Percentiles rank a stretch among this genome's conserved stretches.
phyloP scores from a whole-genome alignment of 805 yeast species.

The Candida hungchunana region DNA sequence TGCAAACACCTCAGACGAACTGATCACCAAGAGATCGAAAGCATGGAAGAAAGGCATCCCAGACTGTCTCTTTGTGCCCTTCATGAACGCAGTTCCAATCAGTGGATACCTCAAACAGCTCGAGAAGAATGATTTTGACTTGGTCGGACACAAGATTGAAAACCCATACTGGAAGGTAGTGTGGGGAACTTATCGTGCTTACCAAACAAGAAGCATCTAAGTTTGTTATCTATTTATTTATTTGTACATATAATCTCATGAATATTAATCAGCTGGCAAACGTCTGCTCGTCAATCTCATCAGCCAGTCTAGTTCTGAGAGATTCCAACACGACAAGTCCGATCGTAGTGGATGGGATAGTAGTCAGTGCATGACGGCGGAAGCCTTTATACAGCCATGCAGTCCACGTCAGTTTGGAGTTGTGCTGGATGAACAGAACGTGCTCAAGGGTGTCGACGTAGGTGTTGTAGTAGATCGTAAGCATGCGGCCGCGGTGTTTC shows the following conservation, averaged over 20 bases:
- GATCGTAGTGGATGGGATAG: slow-evolving; percentile 84
- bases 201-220: slow-evolving; percentile 20
- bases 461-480: slow-evolving; percentile 60
- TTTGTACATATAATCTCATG: slow-evolving; percentile 1
- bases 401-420: slow-evolving; percentile 52
- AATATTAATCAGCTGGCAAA: no score
- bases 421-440: slow-evolving; percentile 47
- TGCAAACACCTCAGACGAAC: slow-evolving; percentile 22
- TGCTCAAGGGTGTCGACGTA: slow-evolving; percentile 73
- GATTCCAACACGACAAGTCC: slow-evolving; percentile 84
- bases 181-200: slow-evolving; percentile 25
- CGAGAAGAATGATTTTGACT: slow-evolving; percentile 62
- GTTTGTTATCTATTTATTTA: slow-evolving; percentile 8
- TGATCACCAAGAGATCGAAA: slow-evolving; percentile 27
- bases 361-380: slow-evolving; percentile 61
- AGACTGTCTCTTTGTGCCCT: slow-evolving; percentile 64
- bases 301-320: slow-evolving; percentile 45
- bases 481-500: slow-evolving; percentile 12
- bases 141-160: slow-evolving; percentile 31
- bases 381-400: slow-evolving; percentile 79
- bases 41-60: slow-evolving; percentile 47
- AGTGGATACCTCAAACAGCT: slow-evolving; percentile 55
- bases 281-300: slow-evolving; percentile 19
- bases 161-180: slow-evolving; percentile 26
- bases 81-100: slow-evolving; percentile 64